Percentiles rank a stretch among this genome's conserved stretches.
These are phyloP conservation scores for Saccharomyces hybrid DNA, from an alignment of 1,139 yeast species.

Conservation along the genomic window DNA sequence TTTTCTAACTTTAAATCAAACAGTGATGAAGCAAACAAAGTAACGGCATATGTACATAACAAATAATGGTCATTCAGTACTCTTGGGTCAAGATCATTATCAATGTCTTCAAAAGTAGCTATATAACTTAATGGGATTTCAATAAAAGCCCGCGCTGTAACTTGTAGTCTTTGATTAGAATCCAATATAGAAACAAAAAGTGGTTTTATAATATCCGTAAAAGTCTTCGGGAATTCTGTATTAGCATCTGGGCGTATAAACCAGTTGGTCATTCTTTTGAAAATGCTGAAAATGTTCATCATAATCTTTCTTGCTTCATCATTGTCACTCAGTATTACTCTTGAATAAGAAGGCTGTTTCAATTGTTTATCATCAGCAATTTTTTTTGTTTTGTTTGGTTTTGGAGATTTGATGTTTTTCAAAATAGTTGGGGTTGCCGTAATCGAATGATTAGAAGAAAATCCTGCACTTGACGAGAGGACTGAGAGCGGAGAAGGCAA, in stretches of 20 bases:
- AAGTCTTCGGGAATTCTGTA: conserved; percentile 13
- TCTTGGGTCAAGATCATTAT: conserved; percentile 6
- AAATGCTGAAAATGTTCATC: conserved; percentile 28
- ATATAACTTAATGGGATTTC: conserved; percentile 16
- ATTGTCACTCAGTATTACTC: conserved; percentile 8
- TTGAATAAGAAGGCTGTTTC: conserved; percentile 4
- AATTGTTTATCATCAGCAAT: conserved; percentile 19
- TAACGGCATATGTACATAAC: conserved; percentile 23
- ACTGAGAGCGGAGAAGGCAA: neutral
- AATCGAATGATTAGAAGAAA: neutral
- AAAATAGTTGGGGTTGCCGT: conserved; percentile 4
- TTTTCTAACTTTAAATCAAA: conserved; percentile 24
- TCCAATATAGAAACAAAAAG: conserved; percentile 21
- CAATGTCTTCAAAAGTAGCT: conserved; percentile 10
- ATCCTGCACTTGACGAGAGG: neutral
- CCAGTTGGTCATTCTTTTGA: conserved; percentile 26
- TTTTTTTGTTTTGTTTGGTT: conserved; percentile 18
- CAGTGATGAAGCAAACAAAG: conserved; percentile 26
- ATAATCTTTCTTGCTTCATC: conserved; percentile 28
- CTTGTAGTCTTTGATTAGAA: conserved; percentile 15
- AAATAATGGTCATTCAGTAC: conserved; percentile 18
- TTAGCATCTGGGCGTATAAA: conserved; percentile 18
- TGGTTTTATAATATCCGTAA: conserved; percentile 20
- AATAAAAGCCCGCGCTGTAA: conserved; percentile 16
- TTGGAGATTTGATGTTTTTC: conserved; percentile 17